Evolutionary conservation across 2,329 filamentous ascomycete genomes (phyloP).

Genomic region (Helotiales sp.): DNA sequence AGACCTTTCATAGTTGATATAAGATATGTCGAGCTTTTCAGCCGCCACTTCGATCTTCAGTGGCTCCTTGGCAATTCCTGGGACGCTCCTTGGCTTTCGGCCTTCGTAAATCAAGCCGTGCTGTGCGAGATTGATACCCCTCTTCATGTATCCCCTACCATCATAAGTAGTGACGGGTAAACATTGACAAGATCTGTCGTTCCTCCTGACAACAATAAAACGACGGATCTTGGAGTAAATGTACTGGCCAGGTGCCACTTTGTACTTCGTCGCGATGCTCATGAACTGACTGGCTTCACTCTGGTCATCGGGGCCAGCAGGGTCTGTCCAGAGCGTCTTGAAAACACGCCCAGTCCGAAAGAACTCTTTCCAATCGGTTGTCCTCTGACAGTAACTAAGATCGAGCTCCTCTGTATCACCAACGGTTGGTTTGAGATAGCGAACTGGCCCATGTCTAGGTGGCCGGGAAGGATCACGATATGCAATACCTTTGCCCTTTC

Average conservation of each 20-base stretch:
- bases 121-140: conserved; percentile 20
- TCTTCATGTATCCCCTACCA: conserved; percentile 18
- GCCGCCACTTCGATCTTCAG: conserved; percentile 16
- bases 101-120: conserved; percentile 26
- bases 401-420: conserved; percentile 18
- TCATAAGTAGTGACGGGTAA: conserved; percentile 23
- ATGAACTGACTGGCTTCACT: conserved; percentile 14
- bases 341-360: conserved; percentile 26
- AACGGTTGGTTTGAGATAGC: too few species aligned
- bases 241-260: conserved; percentile 16
- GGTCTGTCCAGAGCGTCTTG: conserved; percentile 25
- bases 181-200: conserved; percentile 15
- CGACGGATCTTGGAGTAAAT: conserved; percentile 24
- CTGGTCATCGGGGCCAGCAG: conserved; percentile 4
- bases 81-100: conserved; percentile 4
- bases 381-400: conserved; percentile 18
- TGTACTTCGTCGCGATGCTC: neutral
- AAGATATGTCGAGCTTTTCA: conserved; percentile 14
- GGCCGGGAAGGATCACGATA: too few species aligned
- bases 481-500: too few species aligned
- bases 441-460: too few species aligned
- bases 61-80: conserved; percentile 14
- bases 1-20: conserved; percentile 24
- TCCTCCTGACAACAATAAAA: conserved; percentile 25
- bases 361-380: conserved; percentile 23